Evolutionary conservation across 441 rosid species (phyloP), one percentile per base, ranked within the genome.

Genomic region (Melastoma candidum): DNA sequence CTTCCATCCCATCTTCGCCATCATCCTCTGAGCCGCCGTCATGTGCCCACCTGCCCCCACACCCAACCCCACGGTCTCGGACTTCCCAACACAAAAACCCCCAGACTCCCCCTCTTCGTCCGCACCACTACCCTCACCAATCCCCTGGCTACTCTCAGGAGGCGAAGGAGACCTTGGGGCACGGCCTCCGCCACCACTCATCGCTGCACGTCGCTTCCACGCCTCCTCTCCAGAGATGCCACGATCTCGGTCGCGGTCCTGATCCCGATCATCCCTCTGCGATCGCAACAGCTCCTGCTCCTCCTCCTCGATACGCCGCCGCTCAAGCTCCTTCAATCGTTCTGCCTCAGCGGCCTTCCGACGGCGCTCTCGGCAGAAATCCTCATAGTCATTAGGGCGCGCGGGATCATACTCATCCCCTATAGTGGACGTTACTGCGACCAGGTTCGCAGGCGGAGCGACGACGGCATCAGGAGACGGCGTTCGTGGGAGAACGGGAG

Each of bases 1-100:
- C 68, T 89, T 93, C 99, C 99, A 93, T 0, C 99, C 97, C 99
- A 89, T 89, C 71, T 89, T 93, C 2, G 93, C 99, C 99, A 93
- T 89, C 97, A 93, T 93, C 75, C 89, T 83, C 75, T 93, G 93
- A 0, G 97, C 97, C 0, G 99, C 96, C 9, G 99, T 93, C 99
- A 93, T 93, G 63, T 93, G 96, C 29, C 99, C 99, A 13, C 99
- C 99, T 0, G 95, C 95, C 27, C 99, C 99, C 26, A 93, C 77
- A 26, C 99, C 99, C 59, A 93, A 66, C 1, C 99, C 99, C 44
- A 68, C 74, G 10, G 83, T 86, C 70, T 89, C 99, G 22, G 97
- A 81, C 65, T 80, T 93, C 11, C 88, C 90, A 12, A 93, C 80
- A 1, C 47, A 67, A 70, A 93, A 93, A 4, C 96, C 36, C 99